Conservation (phyloP, 2,329 filamentous ascomycete genomes). For the Fusarium sp. region DNA sequence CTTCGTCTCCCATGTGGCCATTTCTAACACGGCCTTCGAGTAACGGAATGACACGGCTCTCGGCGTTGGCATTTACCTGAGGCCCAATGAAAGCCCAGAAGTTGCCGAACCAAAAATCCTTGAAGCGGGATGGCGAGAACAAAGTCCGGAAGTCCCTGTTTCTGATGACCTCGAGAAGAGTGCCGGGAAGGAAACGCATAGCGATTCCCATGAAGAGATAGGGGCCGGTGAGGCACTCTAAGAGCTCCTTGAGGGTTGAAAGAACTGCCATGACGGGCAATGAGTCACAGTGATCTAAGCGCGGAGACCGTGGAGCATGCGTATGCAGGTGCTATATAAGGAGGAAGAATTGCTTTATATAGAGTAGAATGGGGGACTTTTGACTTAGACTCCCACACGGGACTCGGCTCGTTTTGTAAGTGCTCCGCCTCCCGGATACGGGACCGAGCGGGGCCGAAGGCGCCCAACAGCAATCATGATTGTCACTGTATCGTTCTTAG, state of each 20-base stretch:
- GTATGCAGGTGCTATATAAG: not conserved
- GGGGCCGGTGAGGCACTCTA: conserved; percentile 54
- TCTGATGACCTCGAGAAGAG: conserved; percentile 55
- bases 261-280: conserved; percentile 39
- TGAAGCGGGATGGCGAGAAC: conserved; percentile 53
- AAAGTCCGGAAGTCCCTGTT: conserved; percentile 49
- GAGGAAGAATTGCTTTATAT: conserved; percentile 7
- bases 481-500: not conserved
- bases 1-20: conserved; percentile 49
- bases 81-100: conserved; percentile 69
- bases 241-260: conserved; percentile 36
- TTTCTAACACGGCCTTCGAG: conserved; percentile 58
- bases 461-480: not conserved
- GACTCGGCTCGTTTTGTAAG: conserved; percentile 34
- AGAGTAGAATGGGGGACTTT: not conserved
- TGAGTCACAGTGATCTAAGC: not conserved
- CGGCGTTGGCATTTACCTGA: conserved; percentile 53
- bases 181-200: conserved; percentile 59
- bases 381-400: not conserved
- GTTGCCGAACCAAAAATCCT: conserved; percentile 64
- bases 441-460: conserved; percentile 24
- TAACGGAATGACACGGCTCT: conserved; percentile 60
- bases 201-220: conserved; percentile 63
- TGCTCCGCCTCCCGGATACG: conserved; percentile 22
- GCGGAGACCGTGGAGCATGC: not conserved